phyloP scores from a whole-genome alignment of 768 basidiomycete genomes.

The Lentinus tigrinus region DNA sequence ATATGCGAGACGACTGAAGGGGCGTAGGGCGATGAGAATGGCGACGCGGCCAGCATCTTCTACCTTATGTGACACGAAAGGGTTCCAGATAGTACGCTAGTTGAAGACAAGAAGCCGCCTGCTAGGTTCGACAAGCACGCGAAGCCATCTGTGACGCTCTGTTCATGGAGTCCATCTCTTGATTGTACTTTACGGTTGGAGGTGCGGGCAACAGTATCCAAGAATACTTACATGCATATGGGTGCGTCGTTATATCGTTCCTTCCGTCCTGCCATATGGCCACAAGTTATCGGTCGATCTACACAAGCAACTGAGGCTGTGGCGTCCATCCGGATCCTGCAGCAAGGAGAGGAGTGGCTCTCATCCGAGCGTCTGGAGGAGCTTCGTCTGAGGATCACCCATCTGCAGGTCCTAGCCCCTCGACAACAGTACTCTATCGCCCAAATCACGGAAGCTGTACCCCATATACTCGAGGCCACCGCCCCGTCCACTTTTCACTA shows the following conservation, averaged over 20 bases:
- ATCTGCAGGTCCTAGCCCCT: constrained; percentile 21
- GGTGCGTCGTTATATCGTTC: too few species aligned
- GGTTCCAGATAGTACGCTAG: not conserved
- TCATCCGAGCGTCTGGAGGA: constrained; percentile 36
- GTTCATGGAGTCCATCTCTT: too few species aligned
- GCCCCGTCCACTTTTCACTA: not conserved
- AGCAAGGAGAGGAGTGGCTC: constrained; percentile 24
- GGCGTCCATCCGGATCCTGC: constrained; percentile 35
- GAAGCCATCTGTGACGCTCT: too few species aligned
- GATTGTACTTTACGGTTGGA: too few species aligned
- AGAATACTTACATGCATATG: not conserved
- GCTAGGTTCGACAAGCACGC: too few species aligned
- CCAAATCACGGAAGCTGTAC: constrained; percentile 21
- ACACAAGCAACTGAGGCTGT: constrained; percentile 35
- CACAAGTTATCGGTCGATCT: too few species aligned
- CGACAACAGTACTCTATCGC: constrained; percentile 26
- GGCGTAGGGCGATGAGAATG: constrained; percentile 54
- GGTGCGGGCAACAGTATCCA: not conserved
- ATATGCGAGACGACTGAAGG: constrained; percentile 53
- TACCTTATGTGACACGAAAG: constrained; percentile 10
- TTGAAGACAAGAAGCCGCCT: too few species aligned
- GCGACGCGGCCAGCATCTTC: constrained; percentile 26
- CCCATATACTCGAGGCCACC: constrained; percentile 16
- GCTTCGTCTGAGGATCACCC: constrained; percentile 30
- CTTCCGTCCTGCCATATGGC: not conserved